Percentiles rank a stretch among this genome's conserved stretches.
Conservation (phyloP, 2,329 filamentous ascomycete species). For the Ophiocordyceps camponoti-floridani region DNA sequence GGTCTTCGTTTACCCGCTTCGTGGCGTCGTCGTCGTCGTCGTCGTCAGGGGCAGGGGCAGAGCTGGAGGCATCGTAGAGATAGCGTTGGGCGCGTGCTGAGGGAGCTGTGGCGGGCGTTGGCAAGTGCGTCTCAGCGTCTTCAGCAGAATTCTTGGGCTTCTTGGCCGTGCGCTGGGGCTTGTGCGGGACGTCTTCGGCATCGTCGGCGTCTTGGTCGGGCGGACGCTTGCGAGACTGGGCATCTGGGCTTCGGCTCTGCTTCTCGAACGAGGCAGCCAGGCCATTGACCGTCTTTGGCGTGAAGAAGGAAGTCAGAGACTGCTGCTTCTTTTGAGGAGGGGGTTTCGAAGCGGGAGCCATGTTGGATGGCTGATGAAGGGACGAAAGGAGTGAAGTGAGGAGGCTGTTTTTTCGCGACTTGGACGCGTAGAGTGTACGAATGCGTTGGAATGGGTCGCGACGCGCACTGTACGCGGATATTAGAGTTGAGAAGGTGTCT, state of each 20-base stretch:
- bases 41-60: slow-evolving; percentile 23
- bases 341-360: slow-evolving; percentile 8
- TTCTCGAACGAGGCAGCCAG: slow-evolving; percentile 18
- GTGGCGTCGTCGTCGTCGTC: slow-evolving; percentile 30
- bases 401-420: neutral
- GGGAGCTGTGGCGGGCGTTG: slow-evolving; percentile 7
- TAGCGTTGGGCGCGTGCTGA: slow-evolving; percentile 32
- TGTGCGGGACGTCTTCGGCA: slow-evolving; percentile 16
- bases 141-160: slow-evolving; percentile 11
- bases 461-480: neutral
- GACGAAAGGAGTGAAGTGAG: neutral
- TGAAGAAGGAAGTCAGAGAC: slow-evolving; percentile 76
- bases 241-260: slow-evolving; percentile 9
- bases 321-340: slow-evolving; percentile 49
- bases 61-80: slow-evolving; percentile 25
- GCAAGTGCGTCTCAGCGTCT: neutral
- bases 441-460: no score
- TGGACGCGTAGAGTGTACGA: neutral
- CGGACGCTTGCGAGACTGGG: slow-evolving; percentile 28
- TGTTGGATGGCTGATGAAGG: neutral
- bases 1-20: slow-evolving; percentile 42
- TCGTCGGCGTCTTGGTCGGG: slow-evolving; percentile 28
- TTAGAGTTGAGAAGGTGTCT: no score
- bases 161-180: slow-evolving; percentile 21
- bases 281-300: slow-evolving; percentile 37